Percentiles rank a stretch among this genome's conserved stretches.
These are phyloP conservation scores for Paradendryphiella salina DNA, from an alignment of 2,329 filamentous ascomycete genomes.

Conservation along the genomic window DNA sequence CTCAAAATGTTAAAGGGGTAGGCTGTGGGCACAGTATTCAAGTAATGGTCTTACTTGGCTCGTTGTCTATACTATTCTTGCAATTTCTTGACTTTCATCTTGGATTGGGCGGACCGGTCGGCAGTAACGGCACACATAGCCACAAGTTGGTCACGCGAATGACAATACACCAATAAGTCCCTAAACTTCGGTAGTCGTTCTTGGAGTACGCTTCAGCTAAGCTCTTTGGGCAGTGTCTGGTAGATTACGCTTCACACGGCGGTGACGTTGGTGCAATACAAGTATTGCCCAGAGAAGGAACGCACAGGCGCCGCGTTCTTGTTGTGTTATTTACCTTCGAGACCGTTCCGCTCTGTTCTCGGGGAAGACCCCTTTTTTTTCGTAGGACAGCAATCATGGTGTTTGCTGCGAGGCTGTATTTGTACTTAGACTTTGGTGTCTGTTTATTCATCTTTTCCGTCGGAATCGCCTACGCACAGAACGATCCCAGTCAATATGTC, in stretches of 20 bases:
- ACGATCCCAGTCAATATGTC: constrained; percentile 40
- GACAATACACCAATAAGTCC: background rate
- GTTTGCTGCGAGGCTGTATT: background rate
- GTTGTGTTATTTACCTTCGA: background rate
- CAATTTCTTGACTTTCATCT: background rate
- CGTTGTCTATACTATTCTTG: background rate
- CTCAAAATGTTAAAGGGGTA: background rate
- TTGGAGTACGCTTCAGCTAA: background rate
- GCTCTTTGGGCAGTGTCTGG: background rate
- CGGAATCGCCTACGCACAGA: background rate
- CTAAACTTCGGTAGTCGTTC: background rate
- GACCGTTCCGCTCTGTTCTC: background rate
- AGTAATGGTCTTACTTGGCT: background rate
- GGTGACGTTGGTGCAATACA: background rate
- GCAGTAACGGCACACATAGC: constrained; percentile 1
- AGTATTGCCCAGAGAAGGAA: background rate
- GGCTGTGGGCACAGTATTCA: background rate
- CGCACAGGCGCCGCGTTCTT: background rate
- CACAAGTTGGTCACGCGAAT: background rate
- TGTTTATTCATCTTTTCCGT: background rate
- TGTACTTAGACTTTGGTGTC: background rate
- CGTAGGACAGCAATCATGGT: background rate
- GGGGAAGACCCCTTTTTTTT: background rate
- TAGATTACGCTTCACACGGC: background rate
- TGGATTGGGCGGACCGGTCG: background rate